Evolutionary conservation across 2,329 filamentous ascomycete species (phyloP).

Genomic region (Grosmannia serpens): DNA sequence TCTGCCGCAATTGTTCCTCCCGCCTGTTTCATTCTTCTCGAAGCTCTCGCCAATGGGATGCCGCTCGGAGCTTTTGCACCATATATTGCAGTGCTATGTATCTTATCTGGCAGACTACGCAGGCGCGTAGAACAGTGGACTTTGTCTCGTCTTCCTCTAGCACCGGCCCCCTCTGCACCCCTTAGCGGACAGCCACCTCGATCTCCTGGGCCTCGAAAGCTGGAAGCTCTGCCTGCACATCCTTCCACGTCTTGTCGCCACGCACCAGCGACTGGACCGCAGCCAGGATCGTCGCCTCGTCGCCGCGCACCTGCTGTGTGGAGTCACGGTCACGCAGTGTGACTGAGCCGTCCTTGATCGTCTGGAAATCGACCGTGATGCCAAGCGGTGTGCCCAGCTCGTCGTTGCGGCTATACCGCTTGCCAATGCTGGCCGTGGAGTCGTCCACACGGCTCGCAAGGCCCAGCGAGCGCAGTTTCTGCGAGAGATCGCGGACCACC

Average conservation of each 20-base stretch:
- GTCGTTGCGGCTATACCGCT: slow-evolving; percentile 89
- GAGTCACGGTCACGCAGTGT: slow-evolving; percentile 86
- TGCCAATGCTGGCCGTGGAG: slow-evolving; percentile 84
- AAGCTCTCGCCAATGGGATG: no score
- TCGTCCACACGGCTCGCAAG: slow-evolving; percentile 82
- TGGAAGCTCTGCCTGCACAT: slow-evolving; percentile 68
- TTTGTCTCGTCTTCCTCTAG: no score
- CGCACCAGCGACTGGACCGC: slow-evolving; percentile 49
- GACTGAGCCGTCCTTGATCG: slow-evolving; percentile 72
- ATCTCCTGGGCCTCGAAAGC: slow-evolving; percentile 70
- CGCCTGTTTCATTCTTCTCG: not conserved
- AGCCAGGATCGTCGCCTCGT: slow-evolving; percentile 65
- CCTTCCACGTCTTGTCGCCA: slow-evolving; percentile 46
- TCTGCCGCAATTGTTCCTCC: no score
- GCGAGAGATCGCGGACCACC: slow-evolving; percentile 59
- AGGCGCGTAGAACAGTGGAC: no score
- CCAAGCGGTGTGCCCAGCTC: slow-evolving; percentile 91
- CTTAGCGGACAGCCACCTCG: slow-evolving; percentile 6
- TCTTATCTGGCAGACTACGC: no score
- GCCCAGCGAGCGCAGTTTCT: slow-evolving; percentile 62
- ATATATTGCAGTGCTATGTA: no score
- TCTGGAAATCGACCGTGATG: slow-evolving; percentile 94
- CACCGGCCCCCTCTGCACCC: not conserved
- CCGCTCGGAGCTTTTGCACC: no score
- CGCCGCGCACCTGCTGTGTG: slow-evolving; percentile 79